Base-by-base conservation (phyloP, 192 early-diverging fungal species). In the Coemansia sp. region DNA sequence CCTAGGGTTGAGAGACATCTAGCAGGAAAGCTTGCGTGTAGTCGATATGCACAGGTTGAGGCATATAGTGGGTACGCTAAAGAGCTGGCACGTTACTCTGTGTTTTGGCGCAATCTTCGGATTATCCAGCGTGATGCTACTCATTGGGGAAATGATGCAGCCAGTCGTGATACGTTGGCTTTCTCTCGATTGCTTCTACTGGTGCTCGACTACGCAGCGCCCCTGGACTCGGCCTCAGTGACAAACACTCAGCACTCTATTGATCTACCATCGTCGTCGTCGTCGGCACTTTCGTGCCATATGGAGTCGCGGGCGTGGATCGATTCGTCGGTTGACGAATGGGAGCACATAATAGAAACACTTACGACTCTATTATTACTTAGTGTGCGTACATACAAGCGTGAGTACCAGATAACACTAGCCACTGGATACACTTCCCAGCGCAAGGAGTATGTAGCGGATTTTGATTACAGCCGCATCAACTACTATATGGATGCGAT, bases 171-270 rank as follows among this genome's bases (percentile, higher is more conserved):
- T 13, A 61, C 71, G 0, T 55, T 85, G 40, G 75, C 83, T 1
- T 95, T 95, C 72, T 82, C 89, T 1, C 75, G 93, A 57, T 88
- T 91, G 5, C 85, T 94, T 80, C 90, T 94, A 65, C 64, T 96
- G 8, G 87, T 92, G 54, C 71, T 96, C 8, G 95, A 96, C 64
- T 78, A 56, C 47, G 62, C 73, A 0, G 51, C 49, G 36, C 63
- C 58, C 1, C 18, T 51, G 16, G 47, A 59, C 18, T 59, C 70
- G n/a, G 70, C 67, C 19, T 59, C 66, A 12, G 62, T 77, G 21
- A 61, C 72, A 54, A 65, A 56, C 9, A 67, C 21, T 55, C 52
- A 13, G 45, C 13, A 1, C 56, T 47, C 45, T 12, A 56, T 15
- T 26, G 26, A 56, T 47, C 46, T n/a, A n/a, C n/a, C 46, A 5